Evolutionary conservation across 768 basidiomycete genomes (phyloP).

Genomic region (Pholiota microspora): DNA sequence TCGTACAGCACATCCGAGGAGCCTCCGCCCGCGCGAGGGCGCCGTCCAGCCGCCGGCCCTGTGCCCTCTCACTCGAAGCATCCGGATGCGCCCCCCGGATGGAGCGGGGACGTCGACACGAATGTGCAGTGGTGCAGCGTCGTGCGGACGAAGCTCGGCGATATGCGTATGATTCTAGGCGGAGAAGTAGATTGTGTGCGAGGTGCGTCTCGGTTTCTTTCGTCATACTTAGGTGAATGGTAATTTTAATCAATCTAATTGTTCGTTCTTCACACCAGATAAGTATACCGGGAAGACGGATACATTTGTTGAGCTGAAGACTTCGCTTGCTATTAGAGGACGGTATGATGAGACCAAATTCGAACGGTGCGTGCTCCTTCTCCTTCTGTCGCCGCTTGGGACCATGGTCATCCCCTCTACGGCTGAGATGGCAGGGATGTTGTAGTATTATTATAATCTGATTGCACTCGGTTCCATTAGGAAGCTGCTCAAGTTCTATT

Average conservation of each 20-base stretch:
- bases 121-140: constrained; percentile 91
- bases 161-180: constrained; percentile 71
- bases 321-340: constrained; percentile 69
- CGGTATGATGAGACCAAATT: constrained; percentile 67
- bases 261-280: constrained; percentile 33
- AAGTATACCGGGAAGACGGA: constrained; percentile 60
- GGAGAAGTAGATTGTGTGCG: constrained; percentile 91
- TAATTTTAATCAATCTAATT: no score
- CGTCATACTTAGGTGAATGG: no score
- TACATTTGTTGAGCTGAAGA: constrained; percentile 84
- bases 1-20: constrained; percentile 72
- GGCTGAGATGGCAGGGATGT: no score
- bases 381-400: not conserved
- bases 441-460: no score
- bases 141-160: constrained; percentile 80
- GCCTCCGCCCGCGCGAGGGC: constrained; percentile 26
- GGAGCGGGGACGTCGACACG: constrained; percentile 83
- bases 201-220: no score
- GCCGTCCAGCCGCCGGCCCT: constrained; percentile 18
- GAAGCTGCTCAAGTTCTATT: constrained; percentile 90
- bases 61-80: no score
- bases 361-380: constrained; percentile 56
- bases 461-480: constrained; percentile 33
- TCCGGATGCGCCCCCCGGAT: constrained; percentile 41
- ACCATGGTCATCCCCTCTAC: no score